Evolutionary conservation across 139 green algal species (phyloP), one percentile per base, ranked within the genome.

Genomic region (Haematococcus lacustris): DNA sequence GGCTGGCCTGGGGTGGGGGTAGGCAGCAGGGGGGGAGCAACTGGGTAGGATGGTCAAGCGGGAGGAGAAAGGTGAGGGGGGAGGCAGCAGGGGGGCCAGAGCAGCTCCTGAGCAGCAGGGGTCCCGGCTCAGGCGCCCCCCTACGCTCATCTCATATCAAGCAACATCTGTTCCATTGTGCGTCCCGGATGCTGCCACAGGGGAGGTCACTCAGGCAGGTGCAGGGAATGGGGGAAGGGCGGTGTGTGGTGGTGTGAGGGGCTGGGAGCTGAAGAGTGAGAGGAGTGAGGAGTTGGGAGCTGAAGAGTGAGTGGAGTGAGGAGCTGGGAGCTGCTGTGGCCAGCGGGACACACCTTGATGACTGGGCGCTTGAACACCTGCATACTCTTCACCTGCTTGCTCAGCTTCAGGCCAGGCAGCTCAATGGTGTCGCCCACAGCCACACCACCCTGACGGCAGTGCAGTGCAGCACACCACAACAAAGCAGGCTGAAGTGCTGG

Each of bases 361-460:
- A 95, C 88, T 5, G 92, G 83, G 40, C 71, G 47, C 51, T 82
- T 80, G 86, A 98, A 97, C 82, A 94, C 88, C 78, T 98, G 94
- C 79, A 98, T 96, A 74, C 85, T 93, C 69, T 93, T 93, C 21
- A 98, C 86, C 50, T 84, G 43, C 53, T 71, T 73, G 0, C 57
- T 68, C 7, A 81, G n/a, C 71, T 90, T 91, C 1, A 95, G 78
- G 2, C 83, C 80, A 17, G 93, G 91, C 38, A 98, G 83, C 78
- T 98, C 93, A 2, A 98, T 63, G 1, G 73, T 83, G 70, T 95
- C 89, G 0, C 82, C 82, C 4, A 95, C 82, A 3, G 78, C 63
- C 5, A 92, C 74, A 1, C 25, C 51, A 51, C 89, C 88, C 81
- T 88, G 78, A 43, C n/a, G n/a, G n/a, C n/a, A n/a, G n/a, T n/a